Percentiles rank a stretch among this genome's conserved stretches.
These are phyloP conservation scores for Sporothrix dimorphospora DNA, from an alignment of 2,329 filamentous ascomycete genomes.

Conservation along the genomic window DNA sequence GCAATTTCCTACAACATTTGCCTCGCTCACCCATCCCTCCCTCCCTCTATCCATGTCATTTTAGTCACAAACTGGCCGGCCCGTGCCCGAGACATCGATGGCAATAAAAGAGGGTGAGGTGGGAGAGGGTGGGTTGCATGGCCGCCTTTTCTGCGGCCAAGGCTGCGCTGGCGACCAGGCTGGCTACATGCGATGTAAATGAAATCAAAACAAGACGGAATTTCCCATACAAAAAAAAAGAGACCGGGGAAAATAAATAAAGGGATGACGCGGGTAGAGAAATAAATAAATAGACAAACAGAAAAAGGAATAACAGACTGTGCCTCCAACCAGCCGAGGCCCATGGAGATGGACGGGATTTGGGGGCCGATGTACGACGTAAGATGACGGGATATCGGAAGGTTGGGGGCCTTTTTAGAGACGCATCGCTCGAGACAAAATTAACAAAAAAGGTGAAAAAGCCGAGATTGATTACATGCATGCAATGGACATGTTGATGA, in stretches of 20 bases:
- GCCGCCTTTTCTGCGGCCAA: slow-evolving; percentile 28
- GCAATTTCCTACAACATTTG: not conserved
- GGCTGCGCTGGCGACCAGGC: slow-evolving; percentile 24
- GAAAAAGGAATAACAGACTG: not conserved
- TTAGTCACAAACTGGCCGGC: slow-evolving; percentile 20
- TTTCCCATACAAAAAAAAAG: not conserved
- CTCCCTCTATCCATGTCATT: not conserved
- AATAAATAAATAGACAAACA: not conserved
- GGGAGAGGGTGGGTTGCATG: slow-evolving; percentile 25
- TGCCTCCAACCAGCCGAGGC: not conserved
- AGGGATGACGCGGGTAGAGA: slow-evolving; percentile 5
- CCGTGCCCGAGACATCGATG: slow-evolving; percentile 16
- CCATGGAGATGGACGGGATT: not conserved
- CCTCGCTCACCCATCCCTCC: not conserved
- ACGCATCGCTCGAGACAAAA: not conserved
- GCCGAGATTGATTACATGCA: not conserved
- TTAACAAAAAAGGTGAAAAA: not conserved
- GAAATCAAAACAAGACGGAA: slow-evolving; percentile 2
- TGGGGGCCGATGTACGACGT: slow-evolving; percentile 5
- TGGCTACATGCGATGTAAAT: slow-evolving; percentile 12
- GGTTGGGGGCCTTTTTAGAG: not conserved
- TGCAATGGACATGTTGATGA: not conserved
- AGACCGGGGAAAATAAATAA: not conserved
- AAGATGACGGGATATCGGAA: slow-evolving; percentile 2
- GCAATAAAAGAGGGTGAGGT: slow-evolving; percentile 1